Evolutionary conservation across 768 basidiomycete genomes (phyloP).

Genomic region (Hydnomerulius pinastri): DNA sequence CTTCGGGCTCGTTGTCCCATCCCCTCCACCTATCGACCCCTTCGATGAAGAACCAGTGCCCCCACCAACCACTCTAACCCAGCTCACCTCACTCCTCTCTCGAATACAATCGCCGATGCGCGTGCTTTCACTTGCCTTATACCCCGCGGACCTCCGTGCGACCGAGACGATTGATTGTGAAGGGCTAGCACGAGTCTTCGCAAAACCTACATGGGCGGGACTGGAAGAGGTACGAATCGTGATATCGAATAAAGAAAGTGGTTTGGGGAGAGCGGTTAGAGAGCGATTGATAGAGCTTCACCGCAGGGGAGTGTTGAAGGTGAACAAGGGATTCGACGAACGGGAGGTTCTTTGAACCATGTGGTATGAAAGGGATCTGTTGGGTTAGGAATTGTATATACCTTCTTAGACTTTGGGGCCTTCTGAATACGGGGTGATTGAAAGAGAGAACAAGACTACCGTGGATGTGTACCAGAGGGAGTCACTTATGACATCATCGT

Average conservation of each 20-base stretch:
- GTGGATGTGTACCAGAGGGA: no score
- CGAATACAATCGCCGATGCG: conserved; percentile 31
- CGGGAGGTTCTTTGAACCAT: conserved; percentile 27
- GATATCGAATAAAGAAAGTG: conserved; percentile 30
- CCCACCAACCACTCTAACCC: conserved; percentile 16
- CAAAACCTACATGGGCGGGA: conserved; percentile 20
- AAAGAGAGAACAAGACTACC: no score
- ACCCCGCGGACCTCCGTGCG: conserved; percentile 33
- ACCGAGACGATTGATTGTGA: conserved; percentile 31
- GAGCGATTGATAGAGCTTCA: conserved; percentile 21
- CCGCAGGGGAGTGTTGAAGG: conserved; percentile 29
- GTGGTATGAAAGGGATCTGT: background rate
- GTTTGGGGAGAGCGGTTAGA: conserved; percentile 24
- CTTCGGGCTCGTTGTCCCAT: conserved; percentile 34
- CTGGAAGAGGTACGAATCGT: conserved; percentile 30
- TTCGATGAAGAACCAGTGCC: conserved; percentile 16
- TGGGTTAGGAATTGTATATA: background rate
- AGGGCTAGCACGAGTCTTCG: conserved; percentile 26
- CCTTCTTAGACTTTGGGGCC: background rate
- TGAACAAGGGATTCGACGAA: conserved; percentile 34
- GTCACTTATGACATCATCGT: no score
- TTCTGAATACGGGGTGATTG: background rate
- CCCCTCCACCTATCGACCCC: conserved; percentile 27
- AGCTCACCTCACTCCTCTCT: conserved; percentile 27
- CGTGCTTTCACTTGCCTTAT: conserved; percentile 30